phyloP scores from a whole-genome alignment of 108 stramenopile genomes.

The Stephanodiscus minutulus region DNA sequence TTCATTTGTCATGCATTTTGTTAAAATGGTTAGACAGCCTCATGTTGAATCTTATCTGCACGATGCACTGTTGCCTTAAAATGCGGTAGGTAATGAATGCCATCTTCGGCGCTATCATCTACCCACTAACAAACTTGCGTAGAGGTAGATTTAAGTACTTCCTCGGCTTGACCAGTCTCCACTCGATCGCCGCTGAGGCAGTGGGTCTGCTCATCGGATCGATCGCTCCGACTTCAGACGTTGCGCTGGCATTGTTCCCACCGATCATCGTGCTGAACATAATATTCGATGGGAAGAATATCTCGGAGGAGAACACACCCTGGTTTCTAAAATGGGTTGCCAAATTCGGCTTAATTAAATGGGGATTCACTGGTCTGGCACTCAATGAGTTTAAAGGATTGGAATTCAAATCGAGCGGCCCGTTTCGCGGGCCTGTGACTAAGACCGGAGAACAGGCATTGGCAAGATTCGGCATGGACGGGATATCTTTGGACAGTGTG shows the following conservation, averaged over 20 bases:
- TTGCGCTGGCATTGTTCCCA: conserved; percentile 81
- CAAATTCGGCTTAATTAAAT: conserved; percentile 75
- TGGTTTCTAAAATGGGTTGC: conserved; percentile 66
- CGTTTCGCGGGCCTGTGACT: conserved; percentile 72
- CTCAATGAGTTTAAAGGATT: conserved; percentile 88
- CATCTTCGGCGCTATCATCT: conserved; percentile 84
- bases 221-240: conserved; percentile 67
- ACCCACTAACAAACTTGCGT: conserved; percentile 77
- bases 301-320: conserved; percentile 85
- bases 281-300: conserved; percentile 89
- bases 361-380: conserved; percentile 85
- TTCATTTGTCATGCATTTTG: not conserved
- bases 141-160: conserved; percentile 71
- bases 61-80: not conserved
- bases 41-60: not conserved
- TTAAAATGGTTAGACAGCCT: not conserved
- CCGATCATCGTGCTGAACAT: conserved; percentile 88
- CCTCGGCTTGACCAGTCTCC: conserved; percentile 75
- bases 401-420: conserved; percentile 70
- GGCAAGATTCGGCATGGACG: conserved; percentile 75
- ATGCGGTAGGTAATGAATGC: conserved; percentile 62
- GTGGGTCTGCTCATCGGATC: conserved; percentile 76
- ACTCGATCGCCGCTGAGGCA: conserved; percentile 73
- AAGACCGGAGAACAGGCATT: conserved; percentile 83
- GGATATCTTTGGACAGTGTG: conserved; percentile 54